Conservation (phyloP, 1,284 basidiomycete species). For the Gomphus bonarii region DNA sequence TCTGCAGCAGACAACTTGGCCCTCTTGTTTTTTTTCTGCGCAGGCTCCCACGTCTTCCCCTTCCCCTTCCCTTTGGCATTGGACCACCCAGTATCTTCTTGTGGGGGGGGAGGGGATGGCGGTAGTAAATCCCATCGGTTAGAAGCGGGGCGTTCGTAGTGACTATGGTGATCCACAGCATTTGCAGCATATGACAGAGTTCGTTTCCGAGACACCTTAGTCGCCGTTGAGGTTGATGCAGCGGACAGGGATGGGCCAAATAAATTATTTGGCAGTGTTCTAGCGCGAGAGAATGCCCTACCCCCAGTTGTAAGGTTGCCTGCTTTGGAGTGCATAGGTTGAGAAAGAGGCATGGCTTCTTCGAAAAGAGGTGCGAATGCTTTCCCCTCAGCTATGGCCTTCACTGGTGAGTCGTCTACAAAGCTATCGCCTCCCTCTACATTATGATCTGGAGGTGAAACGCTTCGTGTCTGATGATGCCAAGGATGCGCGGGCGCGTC, state of each 20-base stretch:
- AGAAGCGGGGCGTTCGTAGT: not conserved
- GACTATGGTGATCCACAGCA: not conserved
- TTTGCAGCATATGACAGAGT: not conserved
- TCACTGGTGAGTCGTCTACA: slow-evolving; percentile 59
- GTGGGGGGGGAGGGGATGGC: slow-evolving; percentile 7
- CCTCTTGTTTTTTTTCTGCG: slow-evolving; percentile 1
- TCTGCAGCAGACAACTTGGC: not conserved
- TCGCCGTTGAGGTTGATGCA: slow-evolving; percentile 1
- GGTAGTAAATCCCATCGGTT: slow-evolving; percentile 5
- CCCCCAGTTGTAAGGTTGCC: not conserved
- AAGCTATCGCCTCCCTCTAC: slow-evolving; percentile 8
- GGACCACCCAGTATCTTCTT: not conserved
- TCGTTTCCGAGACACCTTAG: not conserved
- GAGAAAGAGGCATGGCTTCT: slow-evolving; percentile 24
- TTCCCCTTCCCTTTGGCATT: slow-evolving; percentile 2
- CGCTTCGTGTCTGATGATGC: slow-evolving; percentile 22
- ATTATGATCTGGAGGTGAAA: slow-evolving; percentile 25
- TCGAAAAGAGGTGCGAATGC: slow-evolving; percentile 61
- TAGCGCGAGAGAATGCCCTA: slow-evolving; percentile 1
- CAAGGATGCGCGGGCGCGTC: slow-evolving; percentile 15
- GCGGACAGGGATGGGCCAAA: slow-evolving; percentile 18
- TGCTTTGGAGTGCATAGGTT: not conserved
- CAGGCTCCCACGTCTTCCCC: not conserved
- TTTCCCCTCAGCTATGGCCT: slow-evolving; percentile 41
- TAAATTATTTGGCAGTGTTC: slow-evolving; percentile 17